Base-by-base conservation (phyloP, 2,329 filamentous ascomycete genomes). In the Arthrobotrys musiformis region DNA sequence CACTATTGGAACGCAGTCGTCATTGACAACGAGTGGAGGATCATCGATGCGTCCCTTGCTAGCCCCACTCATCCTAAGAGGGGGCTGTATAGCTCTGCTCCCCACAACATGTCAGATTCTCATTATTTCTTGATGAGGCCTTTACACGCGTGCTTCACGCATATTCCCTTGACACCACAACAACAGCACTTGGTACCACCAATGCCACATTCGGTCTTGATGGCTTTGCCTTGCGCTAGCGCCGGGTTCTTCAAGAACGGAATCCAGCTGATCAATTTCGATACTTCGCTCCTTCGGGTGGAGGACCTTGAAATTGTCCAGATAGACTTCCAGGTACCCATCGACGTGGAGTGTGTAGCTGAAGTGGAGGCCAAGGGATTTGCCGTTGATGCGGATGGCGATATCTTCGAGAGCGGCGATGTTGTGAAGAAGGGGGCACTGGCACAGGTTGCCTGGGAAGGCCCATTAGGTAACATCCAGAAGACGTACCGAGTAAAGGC, bases 1-100 rank as follows among this genome's bases (percentile, higher is more conserved):
- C 95, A 99, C 84, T 98, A 92, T 90, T 99, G 95, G 95, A 99
- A 99, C 81, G 90, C 93, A 0, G 93, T 98, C 17, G 85, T 97
- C 37, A 90, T 97, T 7, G 95, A 99, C 83, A 91, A 92, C 22
- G 93, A 97, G 84, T 99, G 95, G 95, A 91, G 95, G 61, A 92
- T 98, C 79, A 93, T 99, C 85, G 95, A 99, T 83, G 95, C 93
- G 83, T 96, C 93, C 37, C 86, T 99, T 56, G 93, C 95, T 2
- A 94, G 91, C 79, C 94, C 94, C 11, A 97, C 94, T 0, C 93
- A 98, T 81, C 94, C 95, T 8, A 90, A 89, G 70, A 89, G 96
- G 56, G 86, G 86, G 15, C 86, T 90, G 33, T 98, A 96, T 84
- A 96, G 93, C 13, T 92, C 88, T 80, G 88, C 88, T 26, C 88